phyloP scores from a whole-genome alignment of 352 stramenopile genomes.

The Saprolegnia parasitica region DNA sequence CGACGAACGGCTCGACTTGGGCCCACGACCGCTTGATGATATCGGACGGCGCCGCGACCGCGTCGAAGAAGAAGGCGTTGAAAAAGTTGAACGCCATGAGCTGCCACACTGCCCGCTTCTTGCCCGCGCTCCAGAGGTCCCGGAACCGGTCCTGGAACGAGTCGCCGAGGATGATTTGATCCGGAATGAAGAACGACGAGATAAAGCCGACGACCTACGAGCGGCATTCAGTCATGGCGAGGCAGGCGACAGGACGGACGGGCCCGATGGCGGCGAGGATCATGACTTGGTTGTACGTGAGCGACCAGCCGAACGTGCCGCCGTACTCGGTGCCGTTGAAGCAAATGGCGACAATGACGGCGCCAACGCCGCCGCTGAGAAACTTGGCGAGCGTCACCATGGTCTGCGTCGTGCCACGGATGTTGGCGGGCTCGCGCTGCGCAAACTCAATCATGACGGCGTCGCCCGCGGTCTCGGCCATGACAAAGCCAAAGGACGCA shows the following conservation, averaged over 20 bases:
- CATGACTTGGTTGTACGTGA: conserved; percentile 45
- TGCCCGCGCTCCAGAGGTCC: conserved; percentile 40
- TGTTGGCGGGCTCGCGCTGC: conserved; percentile 44
- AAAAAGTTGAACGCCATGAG: conserved; percentile 39
- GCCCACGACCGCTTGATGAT: conserved; percentile 36
- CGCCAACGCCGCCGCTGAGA: conserved; percentile 19
- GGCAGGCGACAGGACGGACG: not conserved
- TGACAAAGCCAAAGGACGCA: conserved; percentile 44
- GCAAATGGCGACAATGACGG: conserved; percentile 39
- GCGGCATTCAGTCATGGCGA: too few relatives aligned
- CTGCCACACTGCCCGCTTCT: conserved; percentile 42
- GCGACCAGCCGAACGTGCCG: conserved; percentile 45
- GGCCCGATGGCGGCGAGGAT: conserved; percentile 34
- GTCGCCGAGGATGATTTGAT: conserved; percentile 7
- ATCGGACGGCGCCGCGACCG: conserved; percentile 34
- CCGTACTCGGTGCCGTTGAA: conserved; percentile 53
- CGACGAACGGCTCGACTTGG: conserved; percentile 19
- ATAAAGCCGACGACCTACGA: conserved; percentile 23
- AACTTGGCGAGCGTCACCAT: conserved; percentile 33
- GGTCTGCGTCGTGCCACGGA: conserved; percentile 45
- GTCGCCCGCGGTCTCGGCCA: conserved; percentile 48
- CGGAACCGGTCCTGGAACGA: conserved; percentile 10
- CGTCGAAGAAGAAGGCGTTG: conserved; percentile 39
- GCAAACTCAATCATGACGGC: conserved; percentile 50
- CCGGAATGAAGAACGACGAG: conserved; percentile 23